Percentiles rank a stretch among this genome's conserved stretches.
These are phyloP conservation scores for Berberis thunbergii DNA, from an alignment of 164 flowering plant genomes.

Conservation along the genomic window DNA sequence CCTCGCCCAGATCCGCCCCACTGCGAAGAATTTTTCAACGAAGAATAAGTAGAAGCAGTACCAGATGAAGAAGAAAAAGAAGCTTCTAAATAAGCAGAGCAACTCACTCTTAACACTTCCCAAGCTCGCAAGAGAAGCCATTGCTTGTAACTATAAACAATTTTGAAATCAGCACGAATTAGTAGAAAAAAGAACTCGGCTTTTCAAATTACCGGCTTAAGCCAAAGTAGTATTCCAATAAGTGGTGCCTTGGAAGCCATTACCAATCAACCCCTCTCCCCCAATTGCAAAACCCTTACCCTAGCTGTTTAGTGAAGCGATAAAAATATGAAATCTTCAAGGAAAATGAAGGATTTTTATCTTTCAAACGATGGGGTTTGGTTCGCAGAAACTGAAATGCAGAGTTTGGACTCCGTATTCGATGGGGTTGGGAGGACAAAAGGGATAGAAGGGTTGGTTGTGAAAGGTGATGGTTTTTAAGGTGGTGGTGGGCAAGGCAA, in stretches of 20 bases:
- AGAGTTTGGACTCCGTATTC: neutral
- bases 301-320: neutral
- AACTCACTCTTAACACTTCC: conserved; percentile 46
- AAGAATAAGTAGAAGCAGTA: neutral
- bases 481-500: neutral
- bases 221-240: neutral
- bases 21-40: conserved; percentile 5
- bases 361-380: neutral
- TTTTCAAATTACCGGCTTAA: neutral
- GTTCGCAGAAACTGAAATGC: neutral
- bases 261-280: neutral
- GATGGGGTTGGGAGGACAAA: neutral
- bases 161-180: conserved; percentile 2
- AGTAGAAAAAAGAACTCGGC: conserved; percentile 8
- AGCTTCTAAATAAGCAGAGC: conserved; percentile 33
- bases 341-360: neutral
- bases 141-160: conserved; percentile 4
- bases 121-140: conserved; percentile 68
- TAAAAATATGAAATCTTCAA: neutral
- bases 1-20: too few relatives aligned
- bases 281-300: neutral
- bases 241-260: too few relatives aligned
- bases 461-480: neutral
- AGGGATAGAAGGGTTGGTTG: neutral
- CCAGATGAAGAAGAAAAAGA: conserved; percentile 13